These are phyloP conservation scores for Ogataea polymorpha DNA, from an alignment of 805 yeast genomes.

Conservation along the genomic window DNA sequence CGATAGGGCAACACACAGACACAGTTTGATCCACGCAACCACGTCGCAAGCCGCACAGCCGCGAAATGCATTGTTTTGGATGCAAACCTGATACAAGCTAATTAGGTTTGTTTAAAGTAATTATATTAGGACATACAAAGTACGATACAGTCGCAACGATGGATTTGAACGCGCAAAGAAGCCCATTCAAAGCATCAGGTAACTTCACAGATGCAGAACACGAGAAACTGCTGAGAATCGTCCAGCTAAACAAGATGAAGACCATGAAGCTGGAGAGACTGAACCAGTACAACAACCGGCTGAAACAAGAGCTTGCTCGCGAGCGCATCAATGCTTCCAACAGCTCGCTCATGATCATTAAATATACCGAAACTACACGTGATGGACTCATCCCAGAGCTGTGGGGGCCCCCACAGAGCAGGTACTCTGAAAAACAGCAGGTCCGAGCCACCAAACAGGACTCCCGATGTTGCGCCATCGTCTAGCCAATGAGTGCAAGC, in stretches of 20 bases:
- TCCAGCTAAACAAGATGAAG: slow-evolving; percentile 42
- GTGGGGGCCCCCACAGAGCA: slow-evolving; percentile 40
- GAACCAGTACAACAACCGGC: slow-evolving; percentile 50
- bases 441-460: not conserved
- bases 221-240: slow-evolving; percentile 24
- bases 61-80: slow-evolving; percentile 1
- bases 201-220: slow-evolving; percentile 19
- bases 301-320: slow-evolving; percentile 48
- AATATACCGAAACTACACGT: slow-evolving; percentile 40
- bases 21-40: not conserved
- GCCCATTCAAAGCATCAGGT: not conserved
- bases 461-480: slow-evolving; percentile 28
- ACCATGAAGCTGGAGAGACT: slow-evolving; percentile 59
- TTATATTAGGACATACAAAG: slow-evolving; percentile 1
- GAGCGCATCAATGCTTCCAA: slow-evolving; percentile 65
- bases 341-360: slow-evolving; percentile 48
- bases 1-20: not conserved
- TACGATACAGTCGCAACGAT: not conserved
- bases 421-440: slow-evolving; percentile 29
- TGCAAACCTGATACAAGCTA: slow-evolving; percentile 8
- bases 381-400: slow-evolving; percentile 46
- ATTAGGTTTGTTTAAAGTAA: not conserved
- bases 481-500: slow-evolving; percentile 4
- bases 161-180: not conserved
- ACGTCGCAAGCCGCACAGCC: not conserved